phyloP scores from a whole-genome alignment of 176 grass and related monocot genomes.

The Oryza punctata region DNA sequence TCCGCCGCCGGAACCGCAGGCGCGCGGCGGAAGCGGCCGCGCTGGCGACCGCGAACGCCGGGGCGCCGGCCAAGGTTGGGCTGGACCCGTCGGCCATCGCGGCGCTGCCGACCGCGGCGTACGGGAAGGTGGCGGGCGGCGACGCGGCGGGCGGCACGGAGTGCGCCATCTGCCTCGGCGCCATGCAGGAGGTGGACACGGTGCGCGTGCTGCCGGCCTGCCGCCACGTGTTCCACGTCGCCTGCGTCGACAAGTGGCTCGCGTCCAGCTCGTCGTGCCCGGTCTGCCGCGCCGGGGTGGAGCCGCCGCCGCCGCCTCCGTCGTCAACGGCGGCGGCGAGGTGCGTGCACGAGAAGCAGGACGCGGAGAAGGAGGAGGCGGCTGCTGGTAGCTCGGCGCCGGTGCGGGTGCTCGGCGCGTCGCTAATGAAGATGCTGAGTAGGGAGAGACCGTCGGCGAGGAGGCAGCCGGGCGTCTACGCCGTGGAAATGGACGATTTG shows the following conservation, averaged over 20 bases:
- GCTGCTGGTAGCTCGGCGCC: conserved; percentile 28
- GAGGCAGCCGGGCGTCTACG: conserved; percentile 27
- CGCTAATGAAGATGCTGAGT: conserved; percentile 59
- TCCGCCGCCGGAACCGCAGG: conserved; percentile 42
- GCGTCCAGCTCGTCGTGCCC: conserved; percentile 62
- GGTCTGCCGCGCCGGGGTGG: conserved; percentile 55
- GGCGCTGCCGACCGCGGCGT: conserved; percentile 46
- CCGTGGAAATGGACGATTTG: conserved; percentile 43
- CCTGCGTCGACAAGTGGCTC: conserved; percentile 59
- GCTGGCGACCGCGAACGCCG: not conserved
- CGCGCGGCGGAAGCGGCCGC: not conserved
- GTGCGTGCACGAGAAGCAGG: conserved; percentile 28
- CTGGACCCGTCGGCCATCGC: conserved; percentile 51
- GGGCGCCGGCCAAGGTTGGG: conserved; percentile 19
- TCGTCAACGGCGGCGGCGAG: not conserved
- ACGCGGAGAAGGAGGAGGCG: conserved; percentile 31
- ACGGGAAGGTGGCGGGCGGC: not conserved
- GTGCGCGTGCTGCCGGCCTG: conserved; percentile 52
- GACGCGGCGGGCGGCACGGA: conserved; percentile 18
- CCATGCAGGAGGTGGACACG: conserved; percentile 39
- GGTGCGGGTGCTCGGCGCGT: conserved; percentile 36
- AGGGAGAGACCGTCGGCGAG: conserved; percentile 43
- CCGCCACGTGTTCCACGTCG: conserved; percentile 59
- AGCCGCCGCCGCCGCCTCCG: conserved; percentile 50
- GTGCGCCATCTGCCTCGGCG: conserved; percentile 68